Evolutionary conservation across 2,329 filamentous ascomycete species (phyloP).

Genomic region (Penicillium carneum): DNA sequence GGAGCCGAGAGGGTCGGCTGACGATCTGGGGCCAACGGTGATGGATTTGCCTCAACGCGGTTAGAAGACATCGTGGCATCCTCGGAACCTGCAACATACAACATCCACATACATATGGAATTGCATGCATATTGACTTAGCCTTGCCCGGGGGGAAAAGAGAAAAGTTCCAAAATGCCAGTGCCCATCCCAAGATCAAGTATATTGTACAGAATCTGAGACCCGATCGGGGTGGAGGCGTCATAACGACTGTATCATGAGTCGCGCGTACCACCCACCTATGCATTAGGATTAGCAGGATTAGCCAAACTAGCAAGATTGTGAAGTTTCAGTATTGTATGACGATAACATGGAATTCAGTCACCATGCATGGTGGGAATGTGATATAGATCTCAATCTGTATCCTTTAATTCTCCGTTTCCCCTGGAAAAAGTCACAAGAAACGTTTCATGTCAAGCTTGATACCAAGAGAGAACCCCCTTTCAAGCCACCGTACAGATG

Average conservation of each 20-base stretch:
- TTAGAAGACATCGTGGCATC: slow-evolving; percentile 15
- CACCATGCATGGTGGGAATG: slow-evolving; percentile 20
- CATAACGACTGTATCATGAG: slow-evolving; percentile 25
- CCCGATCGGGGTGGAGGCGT: slow-evolving; percentile 21
- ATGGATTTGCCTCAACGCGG: slow-evolving; percentile 7
- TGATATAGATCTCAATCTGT: slow-evolving; percentile 16
- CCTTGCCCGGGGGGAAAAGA: background rate
- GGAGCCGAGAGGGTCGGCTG: slow-evolving; percentile 18
- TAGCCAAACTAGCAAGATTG: background rate
- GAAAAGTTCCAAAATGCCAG: background rate
- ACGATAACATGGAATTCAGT: slow-evolving; percentile 10
- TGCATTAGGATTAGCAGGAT: background rate
- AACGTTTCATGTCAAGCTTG: background rate
- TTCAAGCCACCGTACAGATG: background rate
- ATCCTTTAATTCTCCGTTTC: background rate
- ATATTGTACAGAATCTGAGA: slow-evolving; percentile 11
- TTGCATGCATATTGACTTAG: background rate
- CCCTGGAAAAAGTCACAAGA: background rate
- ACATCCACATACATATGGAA: background rate
- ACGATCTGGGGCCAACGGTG: slow-evolving; percentile 12
- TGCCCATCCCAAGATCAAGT: slow-evolving; percentile 8
- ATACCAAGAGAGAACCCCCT: background rate
- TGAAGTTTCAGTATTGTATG: background rate
- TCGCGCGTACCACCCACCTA: slow-evolving; percentile 18
- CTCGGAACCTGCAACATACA: slow-evolving; percentile 1